These are phyloP conservation scores for Erodium maritimum DNA, from an alignment of 345 rosid species.

Conservation along the genomic window DNA sequence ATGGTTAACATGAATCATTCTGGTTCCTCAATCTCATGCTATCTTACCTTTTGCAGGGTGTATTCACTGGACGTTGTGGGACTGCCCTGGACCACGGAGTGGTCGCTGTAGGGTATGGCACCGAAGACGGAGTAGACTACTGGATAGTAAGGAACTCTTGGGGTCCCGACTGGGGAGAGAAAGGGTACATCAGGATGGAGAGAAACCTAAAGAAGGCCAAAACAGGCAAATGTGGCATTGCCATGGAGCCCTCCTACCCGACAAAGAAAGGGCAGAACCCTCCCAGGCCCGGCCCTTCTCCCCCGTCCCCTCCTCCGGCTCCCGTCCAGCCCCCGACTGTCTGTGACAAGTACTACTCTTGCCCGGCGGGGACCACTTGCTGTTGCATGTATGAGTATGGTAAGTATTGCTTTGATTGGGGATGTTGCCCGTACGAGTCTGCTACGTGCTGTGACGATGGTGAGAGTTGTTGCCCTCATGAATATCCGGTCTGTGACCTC, in stretches of 20 bases:
- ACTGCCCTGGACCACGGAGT: conserved; percentile 27
- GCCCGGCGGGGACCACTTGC: not conserved
- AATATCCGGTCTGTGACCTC: not conserved
- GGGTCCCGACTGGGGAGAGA: conserved; percentile 28
- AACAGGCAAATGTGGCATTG: conserved; percentile 25
- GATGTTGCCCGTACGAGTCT: not conserved
- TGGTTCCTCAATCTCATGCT: not conserved
- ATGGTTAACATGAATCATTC: not conserved
- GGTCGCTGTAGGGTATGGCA: conserved; percentile 25
- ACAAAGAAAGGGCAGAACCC: conserved; percentile 3
- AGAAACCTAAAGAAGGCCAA: conserved; percentile 4
- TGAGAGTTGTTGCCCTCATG: not conserved
- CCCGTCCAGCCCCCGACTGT: not conserved
- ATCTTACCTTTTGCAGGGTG: conserved; percentile 10
- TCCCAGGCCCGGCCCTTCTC: not conserved
- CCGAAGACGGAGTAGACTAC: conserved; percentile 20
- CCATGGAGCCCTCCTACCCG: conserved; percentile 23
- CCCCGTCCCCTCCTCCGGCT: not conserved
- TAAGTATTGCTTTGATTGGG: not conserved
- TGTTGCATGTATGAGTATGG: not conserved
- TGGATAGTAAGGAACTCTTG: conserved; percentile 31
- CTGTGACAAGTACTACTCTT: not conserved
- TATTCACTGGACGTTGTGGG: conserved; percentile 23
- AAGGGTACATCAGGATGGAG: conserved; percentile 26
- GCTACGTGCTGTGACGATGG: not conserved